Evolutionary conservation across 2,329 filamentous ascomycete species (phyloP), one percentile per base, ranked within the genome.

Genomic region (Bipolaris bicolor): DNA sequence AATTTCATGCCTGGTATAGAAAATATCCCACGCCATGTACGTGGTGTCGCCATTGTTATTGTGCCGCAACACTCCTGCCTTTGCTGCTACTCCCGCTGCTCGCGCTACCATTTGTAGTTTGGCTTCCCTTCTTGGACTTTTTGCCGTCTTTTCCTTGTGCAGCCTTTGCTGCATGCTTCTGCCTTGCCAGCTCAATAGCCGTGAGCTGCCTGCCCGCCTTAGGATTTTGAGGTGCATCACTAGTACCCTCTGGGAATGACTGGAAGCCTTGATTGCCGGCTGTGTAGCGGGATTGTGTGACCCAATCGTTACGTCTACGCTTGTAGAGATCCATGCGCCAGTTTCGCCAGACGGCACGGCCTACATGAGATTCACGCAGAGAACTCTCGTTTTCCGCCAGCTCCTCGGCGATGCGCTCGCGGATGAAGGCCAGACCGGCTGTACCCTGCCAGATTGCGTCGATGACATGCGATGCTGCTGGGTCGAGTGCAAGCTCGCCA

Each of bases 301-400:
- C 80, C 89, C 89, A 91, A 54, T 90, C 87, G 5, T 78, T 80
- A 39, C 85, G 79, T 50, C 82, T 79, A 26, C 87, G 80, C 69
- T 87, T 88, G 75, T 88, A 91, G 5, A 89, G 75, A 74, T 91
- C 89, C 84, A 91, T 88, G 34, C 81, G 83, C 88, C 89, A 91
- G 68, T 90, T 91, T 62, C 86, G 82, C 88, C 88, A 90, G 10
- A 91, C 88, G 3, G 86, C 86, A 33, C 88, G 79, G 1, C 89
- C 89, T 20, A 86, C 81, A 34, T 83, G 84, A 1, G 84, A 87
- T 55, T 90, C 86, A n/a, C 88, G 82, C 16, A 91, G 74, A 0
- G 77, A 67, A n/a, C 79, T 73, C 69, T 90, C 88, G 54, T 85
- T 82, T 52, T 82, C 78, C 0, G 81, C 77, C 9, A 91, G 78